Conservation (phyloP, 768 basidiomycete species). For the Tricholoma furcatifolium region DNA sequence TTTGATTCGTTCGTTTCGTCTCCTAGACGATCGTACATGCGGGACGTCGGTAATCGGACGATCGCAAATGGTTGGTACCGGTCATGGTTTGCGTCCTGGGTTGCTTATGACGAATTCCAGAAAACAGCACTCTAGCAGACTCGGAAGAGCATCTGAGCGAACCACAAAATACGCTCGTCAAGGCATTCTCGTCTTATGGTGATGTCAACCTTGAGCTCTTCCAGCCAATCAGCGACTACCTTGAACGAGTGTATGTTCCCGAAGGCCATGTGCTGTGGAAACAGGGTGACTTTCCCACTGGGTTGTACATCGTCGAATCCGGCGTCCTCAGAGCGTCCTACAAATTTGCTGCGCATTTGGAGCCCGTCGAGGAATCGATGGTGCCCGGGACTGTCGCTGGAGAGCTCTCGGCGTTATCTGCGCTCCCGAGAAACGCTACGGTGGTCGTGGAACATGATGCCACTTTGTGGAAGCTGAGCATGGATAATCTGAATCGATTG, state of each 20-base stretch:
- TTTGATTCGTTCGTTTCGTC: constrained; percentile 54
- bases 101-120: neutral
- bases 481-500: constrained; percentile 53
- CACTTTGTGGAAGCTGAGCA: constrained; percentile 79
- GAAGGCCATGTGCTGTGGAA: constrained; percentile 70
- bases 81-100: neutral
- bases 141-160: constrained; percentile 41
- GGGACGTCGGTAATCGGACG: constrained; percentile 69
- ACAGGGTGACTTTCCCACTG: constrained; percentile 75
- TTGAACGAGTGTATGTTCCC: constrained; percentile 58
- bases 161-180: constrained; percentile 72
- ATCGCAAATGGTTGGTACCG: constrained; percentile 61
- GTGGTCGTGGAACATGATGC: constrained; percentile 78
- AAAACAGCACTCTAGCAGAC: constrained; percentile 29
- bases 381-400: constrained; percentile 91
- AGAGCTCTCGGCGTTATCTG: constrained; percentile 83
- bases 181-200: constrained; percentile 77
- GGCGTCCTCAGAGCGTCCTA: constrained; percentile 87
- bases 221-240: constrained; percentile 64
- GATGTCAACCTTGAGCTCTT: constrained; percentile 56
- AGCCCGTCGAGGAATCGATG: constrained; percentile 84
- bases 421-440: constrained; percentile 78
- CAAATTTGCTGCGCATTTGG: constrained; percentile 66
- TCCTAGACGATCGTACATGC: constrained; percentile 65
- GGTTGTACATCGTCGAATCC: constrained; percentile 85